Base-by-base conservation (phyloP, 2,329 filamentous ascomycete genomes). In the Pestalotiopsis sp. region DNA sequence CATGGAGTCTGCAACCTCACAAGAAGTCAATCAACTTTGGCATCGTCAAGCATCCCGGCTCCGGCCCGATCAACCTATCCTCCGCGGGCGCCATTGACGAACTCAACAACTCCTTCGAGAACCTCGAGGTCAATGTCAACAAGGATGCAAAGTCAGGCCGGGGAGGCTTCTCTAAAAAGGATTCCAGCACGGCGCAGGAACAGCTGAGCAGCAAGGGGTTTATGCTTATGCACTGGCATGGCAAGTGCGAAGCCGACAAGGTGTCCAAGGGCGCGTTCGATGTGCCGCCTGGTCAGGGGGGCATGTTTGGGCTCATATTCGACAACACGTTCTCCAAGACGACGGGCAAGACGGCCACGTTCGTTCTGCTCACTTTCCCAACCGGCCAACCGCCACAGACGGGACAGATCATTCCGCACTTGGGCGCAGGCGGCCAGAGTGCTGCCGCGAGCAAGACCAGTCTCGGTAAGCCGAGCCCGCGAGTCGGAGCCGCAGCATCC, bases 21-120 rank as follows among this genome's bases (percentile, higher is more conserved):
- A 98, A 97, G 84, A 98, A 98, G 83, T 98, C 95, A 69, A 92
- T 99, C 81, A 98, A 98, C 83, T 97, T 99, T 80, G 96, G 95
- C 78, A 92, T 99, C 77, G 97, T 99, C 82, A 98, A 98, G 80
- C 96, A 98, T 80, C 95, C 96, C 2, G 94, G 95, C 73, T 91
- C 88, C 68, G 89, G 89, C 73, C 84, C 81, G 49, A 87, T 86
- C 23, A 84, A 81, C 70, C 78, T 86, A 63, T 80, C 83, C 23
- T 80, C 83, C 17, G 41, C 68, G 6, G 40, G 56, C n/a, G 81
- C 79, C 58, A 72, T 81, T 66, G 83, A 85, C 72, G 81, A 84
- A 67, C 70, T 83, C 69, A 78, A 84, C 69, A 74, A 79, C 72
- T 80, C 85, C 70, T 85, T 85, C 72, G 85, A 88, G 71, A 81